Percentiles rank a stretch among this genome's conserved stretches.
Evolutionary conservation across 306 rosid genomes (phyloP).

Genomic region (Malus asiatica): DNA sequence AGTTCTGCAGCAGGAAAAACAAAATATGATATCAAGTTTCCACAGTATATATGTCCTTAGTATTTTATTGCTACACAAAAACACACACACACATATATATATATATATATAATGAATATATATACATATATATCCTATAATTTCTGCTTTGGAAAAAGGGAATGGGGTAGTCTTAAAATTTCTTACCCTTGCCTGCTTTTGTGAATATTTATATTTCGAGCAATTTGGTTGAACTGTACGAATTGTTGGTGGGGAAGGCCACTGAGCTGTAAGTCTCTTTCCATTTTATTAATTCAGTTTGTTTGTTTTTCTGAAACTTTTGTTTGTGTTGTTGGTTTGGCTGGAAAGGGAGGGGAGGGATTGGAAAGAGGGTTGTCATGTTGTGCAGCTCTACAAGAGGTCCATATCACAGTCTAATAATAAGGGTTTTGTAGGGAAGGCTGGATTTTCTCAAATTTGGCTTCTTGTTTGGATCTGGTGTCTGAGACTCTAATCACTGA

Average conservation of each 20-base stretch:
- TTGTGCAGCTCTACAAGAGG: conserved; percentile 4
- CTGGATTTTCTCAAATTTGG: neutral
- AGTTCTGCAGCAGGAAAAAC: neutral
- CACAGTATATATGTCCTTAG: conserved; percentile 12
- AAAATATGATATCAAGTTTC: neutral
- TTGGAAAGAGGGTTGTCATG: conserved; percentile 23
- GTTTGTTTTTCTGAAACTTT: conserved; percentile 16
- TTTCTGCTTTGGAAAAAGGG: neutral
- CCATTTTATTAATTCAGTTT: conserved; percentile 5
- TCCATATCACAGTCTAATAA: conserved; percentile 1
- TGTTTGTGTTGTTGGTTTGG: conserved; percentile 14
- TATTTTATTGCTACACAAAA: conserved; percentile 1
- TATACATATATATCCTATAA: neutral
- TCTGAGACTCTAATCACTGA: too few relatives aligned
- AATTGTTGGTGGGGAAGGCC: conserved; percentile 8
- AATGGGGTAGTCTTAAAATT: neutral
- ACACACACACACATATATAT: too few relatives aligned
- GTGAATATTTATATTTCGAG: neutral
- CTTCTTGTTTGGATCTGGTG: neutral
- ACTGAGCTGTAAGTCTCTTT: conserved; percentile 16
- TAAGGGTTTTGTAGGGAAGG: conserved; percentile 1
- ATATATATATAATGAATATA: too few relatives aligned
- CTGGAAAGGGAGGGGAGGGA: conserved; percentile 13
- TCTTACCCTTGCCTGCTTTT: neutral
- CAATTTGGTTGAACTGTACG: neutral